These are phyloP conservation scores for Floccularia luteovirens DNA, from an alignment of 768 basidiomycete species.

Conservation along the genomic window DNA sequence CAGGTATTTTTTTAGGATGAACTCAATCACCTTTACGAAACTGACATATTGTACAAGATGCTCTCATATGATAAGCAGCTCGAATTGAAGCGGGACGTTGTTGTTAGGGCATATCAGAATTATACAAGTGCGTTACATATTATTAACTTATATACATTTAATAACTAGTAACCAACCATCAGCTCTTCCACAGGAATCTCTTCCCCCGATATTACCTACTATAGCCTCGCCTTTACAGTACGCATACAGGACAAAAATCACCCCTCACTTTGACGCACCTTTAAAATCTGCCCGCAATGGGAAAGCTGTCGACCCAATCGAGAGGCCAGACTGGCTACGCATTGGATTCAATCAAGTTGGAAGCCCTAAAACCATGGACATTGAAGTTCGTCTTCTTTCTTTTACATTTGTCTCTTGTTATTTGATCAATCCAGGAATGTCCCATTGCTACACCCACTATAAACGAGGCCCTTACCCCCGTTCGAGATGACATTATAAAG, in stretches of 20 bases:
- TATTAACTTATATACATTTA: neutral
- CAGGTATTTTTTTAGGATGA: slow-evolving; percentile 42
- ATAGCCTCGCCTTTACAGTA: slow-evolving; percentile 88
- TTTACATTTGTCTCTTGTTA: neutral
- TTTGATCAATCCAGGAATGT: slow-evolving; percentile 57
- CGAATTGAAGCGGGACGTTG: slow-evolving; percentile 77
- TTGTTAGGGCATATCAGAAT: slow-evolving; percentile 75
- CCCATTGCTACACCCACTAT: slow-evolving; percentile 82
- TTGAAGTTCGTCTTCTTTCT: slow-evolving; percentile 57
- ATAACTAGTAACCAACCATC: neutral
- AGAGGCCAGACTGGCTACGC: slow-evolving; percentile 60
- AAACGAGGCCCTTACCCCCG: slow-evolving; percentile 54
- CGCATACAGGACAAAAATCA: slow-evolving; percentile 93
- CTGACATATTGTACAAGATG: slow-evolving; percentile 44
- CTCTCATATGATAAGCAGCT: slow-evolving; percentile 84
- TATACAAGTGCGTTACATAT: slow-evolving; percentile 47
- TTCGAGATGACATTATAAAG: slow-evolving; percentile 65
- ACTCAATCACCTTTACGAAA: neutral
- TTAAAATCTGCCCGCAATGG: slow-evolving; percentile 29
- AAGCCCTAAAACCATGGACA: slow-evolving; percentile 72
- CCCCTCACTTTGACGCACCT: slow-evolving; percentile 89
- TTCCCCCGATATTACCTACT: slow-evolving; percentile 68
- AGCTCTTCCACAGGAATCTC: slow-evolving; percentile 46
- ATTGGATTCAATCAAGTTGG: slow-evolving; percentile 89
- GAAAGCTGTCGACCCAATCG: slow-evolving; percentile 9